Base-by-base conservation (phyloP, 1,139 yeast species). In the Hansenula sp. region DNA sequence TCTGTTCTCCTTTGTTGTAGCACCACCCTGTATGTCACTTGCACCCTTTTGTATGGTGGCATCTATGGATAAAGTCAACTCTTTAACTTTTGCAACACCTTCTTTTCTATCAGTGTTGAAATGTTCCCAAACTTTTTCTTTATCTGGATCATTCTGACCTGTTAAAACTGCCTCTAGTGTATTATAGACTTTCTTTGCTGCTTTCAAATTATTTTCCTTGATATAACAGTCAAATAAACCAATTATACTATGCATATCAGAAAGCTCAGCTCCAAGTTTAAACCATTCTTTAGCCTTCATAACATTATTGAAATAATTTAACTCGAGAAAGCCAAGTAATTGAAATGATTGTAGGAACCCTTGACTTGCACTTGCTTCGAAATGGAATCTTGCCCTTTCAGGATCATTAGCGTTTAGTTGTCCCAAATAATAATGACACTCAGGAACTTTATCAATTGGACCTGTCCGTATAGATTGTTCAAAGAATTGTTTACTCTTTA, bases 291-390 rank as follows among this genome's bases (percentile, higher is more conserved):
- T 64, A 0, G 95, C 87, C 50, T 77, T 77, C 5, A 46, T 42
- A 17, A 59, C 54, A 50, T 79, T 68, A n/a, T 68, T 64, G 56
- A 81, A 84, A 42, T 82, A 75, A 49, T 79, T 79, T 65, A 88
- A 62, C 50, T 88, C 92, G 47, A 88, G 61, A 57, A 82, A 84
- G 1, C 97, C 97, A 37, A 89, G 64, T 21, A 82, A 76, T 16
- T 81, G 75, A 55, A 88, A 85, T 8, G 90, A 73, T 50, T 89
- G 95, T 48, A 70, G 73, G 37, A 88, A 76, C 0, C 96, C 96
- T 48, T 76, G 77, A 6, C 79, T 64, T 0, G 96, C 95, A 32
- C 90, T 79, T 42, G 78, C 67, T 56, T 88, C 94, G 44, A 85
- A 70, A 55, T 88, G 90, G 47, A 77, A 76, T 44, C 82, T 71